Conservation (phyloP, 2,329 filamentous ascomycete genomes). For the Berkeleyomyces rouxiae region DNA sequence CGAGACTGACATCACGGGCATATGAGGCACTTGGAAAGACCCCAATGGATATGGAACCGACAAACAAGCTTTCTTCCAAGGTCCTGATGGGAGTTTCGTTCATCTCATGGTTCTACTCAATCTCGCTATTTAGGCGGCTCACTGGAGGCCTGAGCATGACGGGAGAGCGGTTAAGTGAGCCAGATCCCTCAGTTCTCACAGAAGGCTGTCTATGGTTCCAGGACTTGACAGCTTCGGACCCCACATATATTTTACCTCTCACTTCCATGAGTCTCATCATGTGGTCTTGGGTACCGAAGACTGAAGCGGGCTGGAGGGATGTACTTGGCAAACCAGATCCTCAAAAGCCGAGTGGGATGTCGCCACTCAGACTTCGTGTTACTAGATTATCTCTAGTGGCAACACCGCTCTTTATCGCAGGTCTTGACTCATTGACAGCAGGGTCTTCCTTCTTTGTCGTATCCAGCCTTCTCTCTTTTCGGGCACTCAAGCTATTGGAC, state of each 20-base stretch:
- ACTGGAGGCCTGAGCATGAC: constrained; percentile 16
- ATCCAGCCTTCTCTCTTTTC: constrained; percentile 6
- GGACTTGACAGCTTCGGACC: constrained; percentile 35
- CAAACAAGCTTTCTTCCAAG: constrained; percentile 18
- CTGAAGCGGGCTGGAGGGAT: constrained; percentile 6
- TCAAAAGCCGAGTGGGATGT: constrained; percentile 13
- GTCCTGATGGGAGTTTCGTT: constrained; percentile 4
- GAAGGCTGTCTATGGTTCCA: constrained; percentile 40
- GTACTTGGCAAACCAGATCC: constrained; percentile 10
- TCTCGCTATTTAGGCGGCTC: constrained; percentile 16
- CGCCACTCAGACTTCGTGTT: background rate
- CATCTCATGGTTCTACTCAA: constrained; percentile 14
- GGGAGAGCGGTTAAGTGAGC: constrained; percentile 16
- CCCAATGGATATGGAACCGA: constrained; percentile 4
- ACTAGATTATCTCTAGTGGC: constrained; percentile 7
- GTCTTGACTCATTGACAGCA: constrained; percentile 10
- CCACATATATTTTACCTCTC: constrained; percentile 31
- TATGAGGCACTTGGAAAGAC: constrained; percentile 1
- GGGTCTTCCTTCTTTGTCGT: constrained; percentile 12
- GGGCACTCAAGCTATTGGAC: background rate
- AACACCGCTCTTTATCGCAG: constrained; percentile 8
- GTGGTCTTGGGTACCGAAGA: constrained; percentile 10
- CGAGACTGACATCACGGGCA: background rate
- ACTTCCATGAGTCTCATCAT: constrained; percentile 4
- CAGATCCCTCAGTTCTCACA: constrained; percentile 27